A percentile compares a stretch with the other conserved stretches of the same genome.
Evolutionary conservation across 495 filamentous ascomycete genomes (phyloP).

Genomic region (Hypoxylon subgilvum): DNA sequence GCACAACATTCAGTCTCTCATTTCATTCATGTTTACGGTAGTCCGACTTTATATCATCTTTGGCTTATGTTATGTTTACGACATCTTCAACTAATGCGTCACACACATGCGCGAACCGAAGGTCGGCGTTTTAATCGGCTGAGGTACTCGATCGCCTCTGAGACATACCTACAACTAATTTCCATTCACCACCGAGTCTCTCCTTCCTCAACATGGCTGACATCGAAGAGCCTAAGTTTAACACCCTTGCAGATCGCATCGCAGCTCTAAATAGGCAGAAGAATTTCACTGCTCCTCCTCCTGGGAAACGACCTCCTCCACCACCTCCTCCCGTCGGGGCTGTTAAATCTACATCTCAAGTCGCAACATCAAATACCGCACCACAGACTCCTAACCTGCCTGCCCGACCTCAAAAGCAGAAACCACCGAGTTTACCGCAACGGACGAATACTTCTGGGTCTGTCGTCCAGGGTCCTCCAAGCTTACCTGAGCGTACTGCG

Average conservation of each 20-base stretch:
- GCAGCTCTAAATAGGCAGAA: constrained; percentile 61
- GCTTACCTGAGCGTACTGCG: constrained; percentile 27
- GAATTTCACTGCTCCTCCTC: constrained; percentile 52
- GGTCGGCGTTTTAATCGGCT: too few relatives aligned
- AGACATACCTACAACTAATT: too few relatives aligned
- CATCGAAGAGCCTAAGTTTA: constrained; percentile 60
- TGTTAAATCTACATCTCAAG: constrained; percentile 34
- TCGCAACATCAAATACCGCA: constrained; percentile 29
- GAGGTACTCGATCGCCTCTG: background rate
- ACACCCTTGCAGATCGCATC: constrained; percentile 60
- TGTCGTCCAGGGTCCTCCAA: constrained; percentile 28
- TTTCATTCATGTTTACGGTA: background rate
- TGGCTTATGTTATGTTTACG: background rate
- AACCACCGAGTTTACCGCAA: constrained; percentile 47
- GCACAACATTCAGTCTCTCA: background rate
- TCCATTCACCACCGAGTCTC: background rate
- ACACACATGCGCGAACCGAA: background rate
- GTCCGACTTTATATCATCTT: too few relatives aligned
- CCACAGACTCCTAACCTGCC: constrained; percentile 46
- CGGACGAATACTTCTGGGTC: constrained; percentile 42
- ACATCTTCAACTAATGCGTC: background rate
- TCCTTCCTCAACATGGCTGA: constrained; percentile 58
- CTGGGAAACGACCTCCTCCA: constrained; percentile 53
- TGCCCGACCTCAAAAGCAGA: constrained; percentile 41
- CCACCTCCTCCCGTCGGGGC: constrained; percentile 50